A percentile compares a stretch with the other conserved stretches of the same genome.
Evolutionary conservation across 2,329 filamentous ascomycete genomes (phyloP).

Genomic region (Lachnellula occidentalis): DNA sequence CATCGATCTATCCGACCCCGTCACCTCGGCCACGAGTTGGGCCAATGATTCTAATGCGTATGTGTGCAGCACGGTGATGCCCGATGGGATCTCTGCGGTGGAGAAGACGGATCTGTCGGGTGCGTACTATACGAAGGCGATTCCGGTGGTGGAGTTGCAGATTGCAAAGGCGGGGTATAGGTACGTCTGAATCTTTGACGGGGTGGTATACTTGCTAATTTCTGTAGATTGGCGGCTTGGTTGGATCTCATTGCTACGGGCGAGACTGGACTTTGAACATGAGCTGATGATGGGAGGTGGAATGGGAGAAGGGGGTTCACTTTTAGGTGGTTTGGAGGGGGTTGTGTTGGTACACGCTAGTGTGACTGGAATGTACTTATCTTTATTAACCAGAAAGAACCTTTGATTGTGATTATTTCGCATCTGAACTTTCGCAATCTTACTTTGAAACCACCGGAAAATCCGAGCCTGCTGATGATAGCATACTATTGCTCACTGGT

Average conservation of each 20-base stretch:
- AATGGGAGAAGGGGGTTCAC: no score
- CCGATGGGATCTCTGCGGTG: conserved; percentile 53
- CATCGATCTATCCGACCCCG: conserved; percentile 15
- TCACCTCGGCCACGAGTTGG: conserved; percentile 48
- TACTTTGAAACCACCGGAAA: no score
- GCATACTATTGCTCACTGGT: no score
- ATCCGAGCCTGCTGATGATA: no score
- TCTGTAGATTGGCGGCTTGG: conserved; percentile 53
- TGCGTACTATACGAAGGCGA: conserved; percentile 57
- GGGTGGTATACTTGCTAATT: background rate
- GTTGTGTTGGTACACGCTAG: no score
- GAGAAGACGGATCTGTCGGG: conserved; percentile 52
- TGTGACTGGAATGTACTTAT: no score
- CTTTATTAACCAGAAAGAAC: no score
- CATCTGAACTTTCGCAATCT: no score
- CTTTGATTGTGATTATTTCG: no score
- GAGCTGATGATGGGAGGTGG: background rate
- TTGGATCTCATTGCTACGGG: conserved; percentile 52
- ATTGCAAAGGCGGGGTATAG: conserved; percentile 65
- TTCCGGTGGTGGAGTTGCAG: conserved; percentile 56
- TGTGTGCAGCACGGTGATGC: conserved; percentile 57
- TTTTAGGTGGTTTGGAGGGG: no score
- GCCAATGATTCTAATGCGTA: conserved; percentile 57
- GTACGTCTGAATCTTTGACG: background rate
- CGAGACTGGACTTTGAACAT: conserved; percentile 1